Base-by-base conservation (phyloP, 2,329 filamentous ascomycete genomes). In the Rachicladosporium sp. region DNA sequence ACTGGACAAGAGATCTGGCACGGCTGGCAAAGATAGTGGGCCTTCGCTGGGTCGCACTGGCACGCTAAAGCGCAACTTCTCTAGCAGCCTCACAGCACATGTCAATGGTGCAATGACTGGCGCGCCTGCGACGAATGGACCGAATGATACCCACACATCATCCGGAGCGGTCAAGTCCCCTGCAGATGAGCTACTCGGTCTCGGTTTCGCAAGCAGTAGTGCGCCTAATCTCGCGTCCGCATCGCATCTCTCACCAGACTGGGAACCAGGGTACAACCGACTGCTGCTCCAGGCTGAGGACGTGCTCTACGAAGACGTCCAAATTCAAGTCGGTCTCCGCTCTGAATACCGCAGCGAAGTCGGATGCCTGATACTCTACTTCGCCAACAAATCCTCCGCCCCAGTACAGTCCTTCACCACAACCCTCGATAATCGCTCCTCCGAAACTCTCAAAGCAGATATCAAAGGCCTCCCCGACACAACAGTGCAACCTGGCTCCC, bases 321-420 rank as follows among this genome's bases (percentile, higher is more conserved):
- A 98, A 62, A 75, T 98, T 39, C 89, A 98, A 57, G 73, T 98
- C 31, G 91, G 91, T 27, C 66, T 96, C 38, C 80, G 91, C 29
- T 93, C 87, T 7, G 91, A 98, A 63, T 98, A 95, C 59, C 81
- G 91, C 44, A 84, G 80, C n/a, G 85, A 94, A 57, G 81, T 95
- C 67, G 91, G 91, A 32, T 94, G 91, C 53, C 68, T 98, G 46
- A 96, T 98, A 53, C 67, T 94, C 37, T 98, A 96, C 62, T 94
- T 96, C 60, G 83, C 80, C 45, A 98, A 98, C 69, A 94, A 94
- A 65, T 87, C 86, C 1, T 79, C 85, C 0, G 80, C 82, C 30
- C 66, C 82, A 1, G 82, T 98, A 52, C 82, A 78, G 39, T 94
- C 88, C 0, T 93, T 98, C 58, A 98, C 91, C 1, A 96, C 91